A percentile compares a stretch with the other conserved stretches of the same genome.
Evolutionary conservation across 1,139 yeast genomes (phyloP).

Genomic region (Geotrichum aggregatum): DNA sequence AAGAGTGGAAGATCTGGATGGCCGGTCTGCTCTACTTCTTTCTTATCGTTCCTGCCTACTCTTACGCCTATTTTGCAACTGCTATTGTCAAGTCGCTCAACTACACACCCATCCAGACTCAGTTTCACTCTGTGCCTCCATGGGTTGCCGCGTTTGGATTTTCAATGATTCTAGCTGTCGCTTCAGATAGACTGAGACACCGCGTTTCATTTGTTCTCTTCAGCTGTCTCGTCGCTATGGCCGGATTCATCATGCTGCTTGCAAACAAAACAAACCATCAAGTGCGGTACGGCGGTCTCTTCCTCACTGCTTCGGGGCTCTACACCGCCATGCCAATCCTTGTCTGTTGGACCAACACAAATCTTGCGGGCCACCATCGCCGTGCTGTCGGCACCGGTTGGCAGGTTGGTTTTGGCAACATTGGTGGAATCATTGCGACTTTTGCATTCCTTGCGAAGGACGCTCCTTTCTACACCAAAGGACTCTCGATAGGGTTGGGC

Average conservation of each 20-base stretch:
- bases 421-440: conserved; percentile 75
- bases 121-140: conserved; percentile 66
- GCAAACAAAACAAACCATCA: conserved; percentile 33
- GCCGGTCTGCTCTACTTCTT: conserved; percentile 62
- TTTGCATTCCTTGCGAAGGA: conserved; percentile 55
- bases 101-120: conserved; percentile 58
- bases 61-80: conserved; percentile 68
- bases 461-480: conserved; percentile 57
- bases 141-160: conserved; percentile 63
- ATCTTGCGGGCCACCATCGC: conserved; percentile 66
- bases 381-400: conserved; percentile 70
- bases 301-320: conserved; percentile 60
- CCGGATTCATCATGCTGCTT: conserved; percentile 54
- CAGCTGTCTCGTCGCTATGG: conserved; percentile 45
- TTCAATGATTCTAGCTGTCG: conserved; percentile 46
- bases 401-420: conserved; percentile 77
- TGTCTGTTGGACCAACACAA: conserved; percentile 69
- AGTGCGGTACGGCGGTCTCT: conserved; percentile 66
- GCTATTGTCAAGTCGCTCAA: conserved; percentile 57
- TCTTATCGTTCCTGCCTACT: conserved; percentile 61
- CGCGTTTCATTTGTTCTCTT: conserved; percentile 50
- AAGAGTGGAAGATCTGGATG: conserved; percentile 48
- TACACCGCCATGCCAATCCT: conserved; percentile 72
- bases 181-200: conserved; percentile 44
- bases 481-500: conserved; percentile 54